These are phyloP conservation scores for Jacaranda mimosifolia DNA, from an alignment of 257 asterid species.

Conservation along the genomic window DNA sequence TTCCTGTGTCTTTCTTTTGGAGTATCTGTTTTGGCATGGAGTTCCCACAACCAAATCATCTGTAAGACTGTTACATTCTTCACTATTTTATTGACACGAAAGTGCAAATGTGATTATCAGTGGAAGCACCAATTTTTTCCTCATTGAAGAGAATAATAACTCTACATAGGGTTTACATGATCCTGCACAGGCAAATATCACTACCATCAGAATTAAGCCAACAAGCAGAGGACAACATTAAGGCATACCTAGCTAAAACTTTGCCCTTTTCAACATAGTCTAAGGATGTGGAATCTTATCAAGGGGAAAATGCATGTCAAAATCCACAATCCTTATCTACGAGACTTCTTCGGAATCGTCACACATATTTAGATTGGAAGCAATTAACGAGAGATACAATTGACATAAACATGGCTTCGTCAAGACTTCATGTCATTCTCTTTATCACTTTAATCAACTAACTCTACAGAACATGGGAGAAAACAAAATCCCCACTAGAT, in stretches of 20 bases:
- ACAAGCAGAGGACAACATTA: background rate
- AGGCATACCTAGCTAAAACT: background rate
- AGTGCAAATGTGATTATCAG: slow-evolving; percentile 2
- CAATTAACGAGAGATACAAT: background rate
- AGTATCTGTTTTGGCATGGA: background rate
- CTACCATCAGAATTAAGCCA: background rate
- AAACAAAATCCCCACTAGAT: background rate
- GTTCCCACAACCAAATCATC: background rate
- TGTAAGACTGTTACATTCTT: background rate
- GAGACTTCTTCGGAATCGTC: background rate
- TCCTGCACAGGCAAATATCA: background rate
- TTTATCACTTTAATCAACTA: slow-evolving; percentile 18
- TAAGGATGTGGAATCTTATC: slow-evolving; percentile 14
- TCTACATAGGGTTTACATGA: background rate
- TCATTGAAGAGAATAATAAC: slow-evolving; percentile 7
- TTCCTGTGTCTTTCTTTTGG: background rate
- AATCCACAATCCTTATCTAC: slow-evolving; percentile 2
- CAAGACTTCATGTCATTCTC: slow-evolving; percentile 2
- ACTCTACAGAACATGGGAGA: slow-evolving; percentile 1
- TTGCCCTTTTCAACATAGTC: slow-evolving; percentile 2
- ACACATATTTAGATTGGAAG: background rate
- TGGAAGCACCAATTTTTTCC: background rate
- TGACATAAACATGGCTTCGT: background rate
- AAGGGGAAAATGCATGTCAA: slow-evolving; percentile 13
- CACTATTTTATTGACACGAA: background rate